These are phyloP conservation scores for Trichoderma sp. DNA, from an alignment of 2,329 filamentous ascomycete species.

Conservation along the genomic window DNA sequence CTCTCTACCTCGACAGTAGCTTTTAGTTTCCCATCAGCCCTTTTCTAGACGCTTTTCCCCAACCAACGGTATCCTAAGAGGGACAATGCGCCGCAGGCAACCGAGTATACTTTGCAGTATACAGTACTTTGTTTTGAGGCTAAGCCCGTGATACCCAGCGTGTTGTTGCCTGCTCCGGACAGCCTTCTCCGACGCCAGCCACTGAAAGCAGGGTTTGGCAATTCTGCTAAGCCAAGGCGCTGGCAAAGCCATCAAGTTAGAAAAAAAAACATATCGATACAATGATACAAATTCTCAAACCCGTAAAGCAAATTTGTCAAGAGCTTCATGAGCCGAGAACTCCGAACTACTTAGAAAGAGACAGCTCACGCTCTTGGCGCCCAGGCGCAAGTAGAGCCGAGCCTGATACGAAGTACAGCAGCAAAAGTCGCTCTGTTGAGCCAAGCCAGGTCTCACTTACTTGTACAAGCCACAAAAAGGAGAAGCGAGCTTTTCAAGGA, in stretches of 20 bases:
- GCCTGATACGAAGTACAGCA: not conserved
- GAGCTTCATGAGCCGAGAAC: not conserved
- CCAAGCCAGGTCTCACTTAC: not conserved
- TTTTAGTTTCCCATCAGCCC: constrained; percentile 5
- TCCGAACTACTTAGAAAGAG: not conserved
- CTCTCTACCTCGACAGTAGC: not conserved
- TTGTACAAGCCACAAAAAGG: not conserved
- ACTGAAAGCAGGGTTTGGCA: not conserved
- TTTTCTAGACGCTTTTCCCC: not conserved
- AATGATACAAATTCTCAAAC: not conserved
- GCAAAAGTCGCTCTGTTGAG: not conserved
- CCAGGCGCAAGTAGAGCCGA: not conserved
- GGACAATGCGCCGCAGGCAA: not conserved
- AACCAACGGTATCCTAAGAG: not conserved
- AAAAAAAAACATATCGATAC: not conserved
- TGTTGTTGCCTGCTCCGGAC: not conserved
- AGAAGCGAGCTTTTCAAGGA: not conserved
- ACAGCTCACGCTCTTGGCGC: not conserved
- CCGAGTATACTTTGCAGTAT: not conserved
- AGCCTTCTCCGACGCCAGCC: not conserved
- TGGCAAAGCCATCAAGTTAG: not conserved
- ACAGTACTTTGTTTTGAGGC: not conserved
- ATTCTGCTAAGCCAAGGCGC: not conserved
- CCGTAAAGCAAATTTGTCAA: not conserved
- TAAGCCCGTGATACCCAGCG: not conserved